These are phyloP conservation scores for Cyanodermella asteris DNA, from an alignment of 2,329 filamentous ascomycete species.

Conservation along the genomic window DNA sequence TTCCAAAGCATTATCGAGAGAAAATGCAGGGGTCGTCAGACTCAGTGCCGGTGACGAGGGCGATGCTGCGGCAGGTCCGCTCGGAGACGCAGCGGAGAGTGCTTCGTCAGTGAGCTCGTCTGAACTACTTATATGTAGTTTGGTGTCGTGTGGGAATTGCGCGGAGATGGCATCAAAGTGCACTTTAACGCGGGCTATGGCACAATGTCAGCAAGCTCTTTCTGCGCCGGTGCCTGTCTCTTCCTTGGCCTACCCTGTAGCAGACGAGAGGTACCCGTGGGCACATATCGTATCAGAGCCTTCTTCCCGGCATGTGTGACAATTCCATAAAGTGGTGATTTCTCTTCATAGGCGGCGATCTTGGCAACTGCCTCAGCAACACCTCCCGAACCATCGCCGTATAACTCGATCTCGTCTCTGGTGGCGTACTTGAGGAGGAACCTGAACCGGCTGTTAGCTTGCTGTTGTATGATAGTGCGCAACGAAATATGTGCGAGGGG, in stretches of 20 bases:
- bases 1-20: no score
- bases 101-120: constrained; percentile 73
- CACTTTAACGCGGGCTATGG: constrained; percentile 55
- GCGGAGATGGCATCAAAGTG: constrained; percentile 41
- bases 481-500: background rate
- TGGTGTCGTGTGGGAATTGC: constrained; percentile 67
- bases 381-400: constrained; percentile 57
- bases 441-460: constrained; percentile 30
- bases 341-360: constrained; percentile 59
- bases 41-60: no score
- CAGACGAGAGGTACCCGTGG: constrained; percentile 72
- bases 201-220: constrained; percentile 7
- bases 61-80: constrained; percentile 72
- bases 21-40: no score
- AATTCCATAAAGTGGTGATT: constrained; percentile 78
- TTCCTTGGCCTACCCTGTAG: constrained; percentile 51
- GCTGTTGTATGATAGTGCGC: background rate
- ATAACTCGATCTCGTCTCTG: constrained; percentile 67
- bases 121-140: constrained; percentile 51
- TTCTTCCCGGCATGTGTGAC: constrained; percentile 75
- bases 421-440: constrained; percentile 81
- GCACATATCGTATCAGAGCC: constrained; percentile 79
- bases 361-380: constrained; percentile 62
- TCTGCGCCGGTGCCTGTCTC: constrained; percentile 8
- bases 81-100: constrained; percentile 67